Evolutionary conservation across 75 land plant species (phyloP), one percentile per base, ranked within the genome.

Genomic region (Pinus albicaulis): DNA sequence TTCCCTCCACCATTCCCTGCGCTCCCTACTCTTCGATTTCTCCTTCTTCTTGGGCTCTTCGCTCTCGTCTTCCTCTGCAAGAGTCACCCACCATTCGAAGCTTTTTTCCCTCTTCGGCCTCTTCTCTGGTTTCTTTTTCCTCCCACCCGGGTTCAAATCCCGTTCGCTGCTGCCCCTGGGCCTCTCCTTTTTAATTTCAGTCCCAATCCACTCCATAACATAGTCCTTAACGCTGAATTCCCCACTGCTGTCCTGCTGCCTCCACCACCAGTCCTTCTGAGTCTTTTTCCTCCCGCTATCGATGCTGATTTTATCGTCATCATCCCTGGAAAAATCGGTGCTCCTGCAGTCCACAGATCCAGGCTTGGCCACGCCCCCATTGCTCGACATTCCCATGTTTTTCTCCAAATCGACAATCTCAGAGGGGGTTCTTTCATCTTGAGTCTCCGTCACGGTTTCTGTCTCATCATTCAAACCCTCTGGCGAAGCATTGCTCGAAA

Each of bases 1-100:
- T 57, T 95, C 92, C 64, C 90, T 78, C 99, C 99, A 98, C 99
- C 99, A 98, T 74, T 98, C 95, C 68, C 93, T 78, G 6, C 89
- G 83, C 68, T 85, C 80, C 61, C 89, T 74, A 80, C 85, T 82
- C 78, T 82, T 74, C 63, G 83, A 59, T 76, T 81, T 81, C 57
- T 58, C 20, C 71, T 55, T 77, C 60, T 71, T 75, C 78, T 82
- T 74, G 66, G 83, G 56, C 79, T 79, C 78, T 64, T 60, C 19
- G 62, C 26, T 77, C 70, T 71, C 75, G 13, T 80, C 74, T 58
- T 74, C 87, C 2, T 74, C 85, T 25, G 83, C 89, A 73, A 86
- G 53, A 31, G 87, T 69, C 28, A 74, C 76, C 87, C 91, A 89
- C 90, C 88, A 84, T 16, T 91, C 90, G 34, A 86, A 79, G 63